phyloP scores from a whole-genome alignment of 2,329 filamentous ascomycete genomes.

The Neodidymelliopsis sp. region DNA sequence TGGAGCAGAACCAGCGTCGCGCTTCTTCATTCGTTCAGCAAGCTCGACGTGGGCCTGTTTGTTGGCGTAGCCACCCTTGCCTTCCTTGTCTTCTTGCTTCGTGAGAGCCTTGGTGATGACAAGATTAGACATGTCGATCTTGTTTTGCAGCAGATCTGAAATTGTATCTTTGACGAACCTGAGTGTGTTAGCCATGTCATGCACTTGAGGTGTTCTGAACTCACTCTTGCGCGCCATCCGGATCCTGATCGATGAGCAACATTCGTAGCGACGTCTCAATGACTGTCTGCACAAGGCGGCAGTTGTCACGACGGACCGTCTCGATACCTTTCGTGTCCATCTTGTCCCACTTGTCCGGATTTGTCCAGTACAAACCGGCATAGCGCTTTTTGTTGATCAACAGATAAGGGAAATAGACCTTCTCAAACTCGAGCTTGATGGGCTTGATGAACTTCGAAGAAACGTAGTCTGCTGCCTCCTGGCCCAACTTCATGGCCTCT shows the following conservation, averaged over 20 bases:
- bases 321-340: constrained; percentile 99
- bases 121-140: constrained; percentile 97
- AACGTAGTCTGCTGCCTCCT: constrained; percentile 88
- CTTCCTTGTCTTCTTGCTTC: constrained; percentile 61
- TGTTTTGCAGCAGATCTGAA: constrained; percentile 93
- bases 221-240: constrained; percentile 91
- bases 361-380: constrained; percentile 97
- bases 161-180: constrained; percentile 98
- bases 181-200: constrained; percentile 4
- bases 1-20: constrained; percentile 92
- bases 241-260: constrained; percentile 92
- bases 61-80: constrained; percentile 69
- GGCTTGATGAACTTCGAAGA: constrained; percentile 93
- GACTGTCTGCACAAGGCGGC: constrained; percentile 91
- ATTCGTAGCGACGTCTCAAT: constrained; percentile 96
- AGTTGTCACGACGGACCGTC: constrained; percentile 96
- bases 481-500: constrained; percentile 92
- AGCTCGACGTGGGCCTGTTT: constrained; percentile 98
- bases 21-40: constrained; percentile 95
- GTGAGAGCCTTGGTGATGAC: constrained; percentile 98
- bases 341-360: constrained; percentile 93
- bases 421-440: constrained; percentile 99
- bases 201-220: constrained; percentile 45
- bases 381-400: constrained; percentile 99
- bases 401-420: constrained; percentile 97